phyloP scores from a whole-genome alignment of 371 early-diverging fungal species.

The Apophysomyces sp. region DNA sequence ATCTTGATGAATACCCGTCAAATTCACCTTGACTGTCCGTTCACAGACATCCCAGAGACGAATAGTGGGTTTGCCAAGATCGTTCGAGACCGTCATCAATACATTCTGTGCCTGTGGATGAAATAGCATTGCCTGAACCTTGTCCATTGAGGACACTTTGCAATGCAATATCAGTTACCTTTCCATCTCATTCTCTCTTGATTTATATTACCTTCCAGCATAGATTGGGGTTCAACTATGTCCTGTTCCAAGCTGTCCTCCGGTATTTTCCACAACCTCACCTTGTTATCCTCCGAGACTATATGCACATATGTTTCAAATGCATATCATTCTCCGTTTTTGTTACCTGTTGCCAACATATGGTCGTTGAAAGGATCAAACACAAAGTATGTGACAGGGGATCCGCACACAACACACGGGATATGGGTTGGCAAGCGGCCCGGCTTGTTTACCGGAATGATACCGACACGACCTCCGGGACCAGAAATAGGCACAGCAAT shows the following conservation, averaged over 20 bases:
- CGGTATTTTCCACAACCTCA: constrained; percentile 76
- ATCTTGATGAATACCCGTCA: constrained; percentile 37
- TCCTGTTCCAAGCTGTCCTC: constrained; percentile 53
- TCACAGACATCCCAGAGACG: constrained; percentile 55
- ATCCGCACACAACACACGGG: constrained; percentile 58
- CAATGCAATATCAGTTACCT: background rate
- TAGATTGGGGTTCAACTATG: constrained; percentile 14
- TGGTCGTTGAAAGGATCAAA: constrained; percentile 72
- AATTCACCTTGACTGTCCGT: constrained; percentile 23
- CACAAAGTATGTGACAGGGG: constrained; percentile 58
- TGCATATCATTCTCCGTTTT: background rate
- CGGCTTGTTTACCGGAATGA: constrained; percentile 60
- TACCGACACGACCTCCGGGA: constrained; percentile 79
- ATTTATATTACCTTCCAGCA: constrained; percentile 23
- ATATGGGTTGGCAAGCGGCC: constrained; percentile 70
- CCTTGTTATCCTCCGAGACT: constrained; percentile 69
- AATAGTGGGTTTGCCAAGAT: constrained; percentile 46
- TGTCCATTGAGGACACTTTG: constrained; percentile 42
- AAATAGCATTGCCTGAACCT: constrained; percentile 57
- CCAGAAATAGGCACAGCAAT: constrained; percentile 76
- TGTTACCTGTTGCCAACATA: constrained; percentile 52
- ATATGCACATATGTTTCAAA: background rate
- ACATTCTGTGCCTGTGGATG: constrained; percentile 67
- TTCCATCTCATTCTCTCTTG: background rate
- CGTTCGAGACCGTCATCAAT: constrained; percentile 52